Evolutionary conservation across 2,329 filamentous ascomycete species (phyloP), one percentile per base, ranked within the genome.

Genomic region (Colletotrichum navitas): DNA sequence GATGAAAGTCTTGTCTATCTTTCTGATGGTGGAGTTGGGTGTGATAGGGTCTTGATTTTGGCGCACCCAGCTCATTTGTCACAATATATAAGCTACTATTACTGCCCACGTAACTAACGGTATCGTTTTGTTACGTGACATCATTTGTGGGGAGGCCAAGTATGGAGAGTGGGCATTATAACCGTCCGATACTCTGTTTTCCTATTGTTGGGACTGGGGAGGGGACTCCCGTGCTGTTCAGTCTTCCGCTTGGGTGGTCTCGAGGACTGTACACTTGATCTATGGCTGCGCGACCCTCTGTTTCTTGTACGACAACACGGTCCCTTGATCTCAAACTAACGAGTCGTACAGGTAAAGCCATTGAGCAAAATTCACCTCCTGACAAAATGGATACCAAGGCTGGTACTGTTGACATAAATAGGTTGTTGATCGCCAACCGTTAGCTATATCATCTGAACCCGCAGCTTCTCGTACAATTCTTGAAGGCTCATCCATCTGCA

Each of bases 1-100:
- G n/a, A n/a, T 10, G 8, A 39, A 49, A 11, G 26, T 67, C 24
- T 66, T 56, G 41, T 34, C 49, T 14, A 70, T 70, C 32, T 60
- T 12, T 29, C 41, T 52, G 26, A 36, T 39, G 16, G 24, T 36
- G 39, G 54, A 29, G 24, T 41, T 41, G 12, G 39, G 32, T 3
- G 34, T 43, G 16, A 43, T 18, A 24, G 24, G 36, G 26, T 26
- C 59, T 34, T 47, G 24, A 12, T 32, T 3, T 4, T 63, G 43
- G 43, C 41, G 39, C 16, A 66, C 45, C 61, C 34, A 45, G 34
- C 29, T 60, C 4, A 24, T 10, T 11, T n/a, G n/a, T n/a, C n/a
- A n/a, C n/a, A n/a, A n/a, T n/a, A n/a, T n/a, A n/a, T n/a, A n/a
- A n/a, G n/a, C n/a, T n/a, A n/a, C n/a, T n/a, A n/a, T n/a, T n/a